Percentiles rank a stretch among this genome's conserved stretches.
phyloP scores from a whole-genome alignment of 2,329 filamentous ascomycete genomes.

The Teratosphaeria destructans region DNA sequence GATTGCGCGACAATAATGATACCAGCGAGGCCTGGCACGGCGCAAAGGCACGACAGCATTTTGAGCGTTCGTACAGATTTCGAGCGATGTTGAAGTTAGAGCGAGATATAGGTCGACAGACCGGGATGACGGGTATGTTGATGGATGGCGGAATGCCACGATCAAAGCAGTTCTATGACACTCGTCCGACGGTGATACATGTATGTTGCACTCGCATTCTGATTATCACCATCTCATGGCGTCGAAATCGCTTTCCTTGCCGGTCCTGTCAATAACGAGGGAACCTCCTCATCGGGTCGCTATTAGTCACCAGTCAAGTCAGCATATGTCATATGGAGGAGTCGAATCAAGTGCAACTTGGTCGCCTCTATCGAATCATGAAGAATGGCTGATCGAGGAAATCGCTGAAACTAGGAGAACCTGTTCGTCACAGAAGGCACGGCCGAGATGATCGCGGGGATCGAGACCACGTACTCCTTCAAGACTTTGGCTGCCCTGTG shows the following conservation, averaged over 20 bases:
- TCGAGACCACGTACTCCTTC: not conserved
- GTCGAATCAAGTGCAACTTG: too few relatives aligned
- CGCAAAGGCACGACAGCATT: not conserved
- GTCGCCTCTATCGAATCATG: too few relatives aligned
- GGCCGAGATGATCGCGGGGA: not conserved
- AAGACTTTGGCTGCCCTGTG: not conserved
- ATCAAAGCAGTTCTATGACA: not conserved
- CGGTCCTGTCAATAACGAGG: not conserved
- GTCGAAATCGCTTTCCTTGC: not conserved
- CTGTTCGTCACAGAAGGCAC: not conserved
- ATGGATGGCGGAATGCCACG: not conserved
- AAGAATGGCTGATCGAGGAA: too few relatives aligned
- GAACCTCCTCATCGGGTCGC: not conserved
- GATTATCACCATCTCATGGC: not conserved
- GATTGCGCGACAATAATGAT: not conserved
- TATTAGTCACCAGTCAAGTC: not conserved
- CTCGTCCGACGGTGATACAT: not conserved
- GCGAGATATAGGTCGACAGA: not conserved
- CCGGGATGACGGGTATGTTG: not conserved
- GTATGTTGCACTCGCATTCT: not conserved
- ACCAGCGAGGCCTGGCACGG: not conserved
- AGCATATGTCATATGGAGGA: too few relatives aligned
- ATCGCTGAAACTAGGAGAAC: not conserved
- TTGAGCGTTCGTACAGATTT: not conserved
- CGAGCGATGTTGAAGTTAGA: too few relatives aligned